Percentiles rank a stretch among this genome's conserved stretches.
Conservation (phyloP, 2,329 filamentous ascomycete genomes). For the Fusarium sp. region DNA sequence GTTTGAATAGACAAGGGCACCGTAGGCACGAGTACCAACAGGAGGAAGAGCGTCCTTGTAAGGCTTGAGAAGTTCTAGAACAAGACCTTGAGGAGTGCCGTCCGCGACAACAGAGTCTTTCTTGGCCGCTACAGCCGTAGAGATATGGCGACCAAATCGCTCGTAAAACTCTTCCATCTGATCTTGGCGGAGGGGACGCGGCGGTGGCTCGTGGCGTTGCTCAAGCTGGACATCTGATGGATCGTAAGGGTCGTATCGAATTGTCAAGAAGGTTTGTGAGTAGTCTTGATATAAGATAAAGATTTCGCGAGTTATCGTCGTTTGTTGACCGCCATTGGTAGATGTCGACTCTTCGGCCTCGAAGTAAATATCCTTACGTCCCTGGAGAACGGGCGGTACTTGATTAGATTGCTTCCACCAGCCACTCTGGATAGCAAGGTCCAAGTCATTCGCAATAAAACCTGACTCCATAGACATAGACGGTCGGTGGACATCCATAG, state of each 20-base stretch:
- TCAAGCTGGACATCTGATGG: slow-evolving; percentile 79
- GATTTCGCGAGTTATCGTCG: slow-evolving; percentile 80
- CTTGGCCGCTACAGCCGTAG: slow-evolving; percentile 74
- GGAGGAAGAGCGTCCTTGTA: slow-evolving; percentile 81
- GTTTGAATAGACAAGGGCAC: slow-evolving; percentile 93
- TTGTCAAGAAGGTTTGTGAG: slow-evolving; percentile 90
- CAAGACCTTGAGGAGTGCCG: slow-evolving; percentile 80
- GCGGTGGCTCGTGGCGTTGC: slow-evolving; percentile 88
- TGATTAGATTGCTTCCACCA: slow-evolving; percentile 91
- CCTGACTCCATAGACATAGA: slow-evolving; percentile 81
- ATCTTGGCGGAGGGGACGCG: slow-evolving; percentile 85
- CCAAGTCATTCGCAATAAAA: slow-evolving; percentile 88
- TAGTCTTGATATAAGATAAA: slow-evolving; percentile 96
- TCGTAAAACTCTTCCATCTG: slow-evolving; percentile 90
- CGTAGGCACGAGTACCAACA: slow-evolving; percentile 89
- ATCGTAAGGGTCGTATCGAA: slow-evolving; percentile 80
- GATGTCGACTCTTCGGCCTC: slow-evolving; percentile 84
- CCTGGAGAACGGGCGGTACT: slow-evolving; percentile 84
- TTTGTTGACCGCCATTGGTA: slow-evolving; percentile 75
- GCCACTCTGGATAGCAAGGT: slow-evolving; percentile 76
- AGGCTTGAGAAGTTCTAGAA: slow-evolving; percentile 82
- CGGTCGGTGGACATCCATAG: slow-evolving; percentile 80
- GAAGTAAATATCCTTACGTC: slow-evolving; percentile 83
- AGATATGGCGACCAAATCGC: slow-evolving; percentile 82
- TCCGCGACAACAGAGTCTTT: slow-evolving; percentile 87